Base-by-base conservation (phyloP, 768 basidiomycete genomes). In the Gloeophyllum trabeum region DNA sequence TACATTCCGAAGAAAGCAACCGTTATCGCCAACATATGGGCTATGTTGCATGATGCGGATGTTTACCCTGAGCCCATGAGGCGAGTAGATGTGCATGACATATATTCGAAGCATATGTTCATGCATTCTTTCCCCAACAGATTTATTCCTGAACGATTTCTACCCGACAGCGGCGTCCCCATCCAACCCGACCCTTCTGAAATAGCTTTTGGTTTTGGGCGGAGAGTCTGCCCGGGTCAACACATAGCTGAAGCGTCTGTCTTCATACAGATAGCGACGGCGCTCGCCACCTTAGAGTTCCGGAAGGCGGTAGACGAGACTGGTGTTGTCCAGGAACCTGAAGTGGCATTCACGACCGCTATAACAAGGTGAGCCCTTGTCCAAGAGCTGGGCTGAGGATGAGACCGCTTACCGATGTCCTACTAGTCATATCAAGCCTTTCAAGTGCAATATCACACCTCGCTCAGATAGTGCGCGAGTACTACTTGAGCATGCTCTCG, bases 381-480 rank as follows among this genome's bases (percentile, higher is more conserved):
- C n/a, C n/a, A n/a, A n/a, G n/a, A n/a, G n/a, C n/a, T n/a, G n/a
- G n/a, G n/a, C n/a, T n/a, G n/a, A n/a, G n/a, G n/a, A n/a, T 32
- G 16, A 73, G 50, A 66, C 56, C n/a, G 73, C 74, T 5, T 64
- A n/a, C n/a, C n/a, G n/a, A n/a, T n/a, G n/a, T n/a, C n/a, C n/a
- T n/a, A n/a, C n/a, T n/a, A n/a, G n/a, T n/a, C n/a, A n/a, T n/a
- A n/a, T n/a, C n/a, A n/a, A 61, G 39, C 52, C 61, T 10, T 75
- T 76, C 57, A 52, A 63, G 39, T 73, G 67, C 51, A 64, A 67
- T 36, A 69, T 76, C 24, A 61, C 66, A 25, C 73, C 73, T 4
- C 59, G 75, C 40, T 72, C 70, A 3, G 68, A 70, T n/a, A n/a
- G n/a, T n/a, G n/a, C n/a, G n/a, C n/a, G n/a, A n/a, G n/a, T n/a